Evolutionary conservation across 768 basidiomycete genomes (phyloP).

Genomic region (Xanthoconium purpureum): DNA sequence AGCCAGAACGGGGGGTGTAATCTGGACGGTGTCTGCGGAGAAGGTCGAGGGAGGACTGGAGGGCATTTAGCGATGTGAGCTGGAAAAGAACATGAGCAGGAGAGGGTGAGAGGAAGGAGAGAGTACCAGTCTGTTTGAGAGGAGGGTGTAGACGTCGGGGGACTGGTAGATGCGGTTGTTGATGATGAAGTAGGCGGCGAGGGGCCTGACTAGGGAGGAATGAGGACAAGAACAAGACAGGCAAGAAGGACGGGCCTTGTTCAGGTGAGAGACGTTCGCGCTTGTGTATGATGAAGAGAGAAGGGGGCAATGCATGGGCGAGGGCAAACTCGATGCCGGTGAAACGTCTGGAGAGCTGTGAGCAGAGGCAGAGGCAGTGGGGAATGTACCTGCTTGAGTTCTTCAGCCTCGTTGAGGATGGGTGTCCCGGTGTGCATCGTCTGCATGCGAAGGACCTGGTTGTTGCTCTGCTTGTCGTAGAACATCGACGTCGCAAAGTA

Average conservation of each 20-base stretch:
- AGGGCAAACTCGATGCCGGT: slow-evolving; percentile 85
- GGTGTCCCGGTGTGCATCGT: slow-evolving; percentile 81
- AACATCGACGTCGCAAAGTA: slow-evolving; percentile 92
- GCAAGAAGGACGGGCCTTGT: slow-evolving; percentile 53
- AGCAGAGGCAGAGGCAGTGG: background rate
- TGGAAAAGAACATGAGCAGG: slow-evolving; percentile 23
- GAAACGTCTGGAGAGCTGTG: slow-evolving; percentile 57
- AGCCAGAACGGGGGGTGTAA: slow-evolving; percentile 80
- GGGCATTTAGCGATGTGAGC: slow-evolving; percentile 66
- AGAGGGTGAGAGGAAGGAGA: background rate
- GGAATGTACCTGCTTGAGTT: slow-evolving; percentile 55
- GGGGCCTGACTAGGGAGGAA: slow-evolving; percentile 54
- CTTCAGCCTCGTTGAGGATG: slow-evolving; percentile 76
- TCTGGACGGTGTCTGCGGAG: slow-evolving; percentile 74
- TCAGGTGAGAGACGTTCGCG: slow-evolving; percentile 79
- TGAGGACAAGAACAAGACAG: background rate
- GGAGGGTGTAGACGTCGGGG: slow-evolving; percentile 77
- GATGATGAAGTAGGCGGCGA: slow-evolving; percentile 85
- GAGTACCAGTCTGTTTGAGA: slow-evolving; percentile 79
- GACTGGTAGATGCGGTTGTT: slow-evolving; percentile 88
- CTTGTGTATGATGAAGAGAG: slow-evolving; percentile 87
- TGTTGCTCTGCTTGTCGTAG: slow-evolving; percentile 92
- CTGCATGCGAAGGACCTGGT: slow-evolving; percentile 91
- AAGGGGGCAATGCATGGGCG: slow-evolving; percentile 74
- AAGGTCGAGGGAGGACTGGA: slow-evolving; percentile 75